Base-by-base conservation (phyloP, 73 alveolate species). In the Paramecium primaurelia region DNA sequence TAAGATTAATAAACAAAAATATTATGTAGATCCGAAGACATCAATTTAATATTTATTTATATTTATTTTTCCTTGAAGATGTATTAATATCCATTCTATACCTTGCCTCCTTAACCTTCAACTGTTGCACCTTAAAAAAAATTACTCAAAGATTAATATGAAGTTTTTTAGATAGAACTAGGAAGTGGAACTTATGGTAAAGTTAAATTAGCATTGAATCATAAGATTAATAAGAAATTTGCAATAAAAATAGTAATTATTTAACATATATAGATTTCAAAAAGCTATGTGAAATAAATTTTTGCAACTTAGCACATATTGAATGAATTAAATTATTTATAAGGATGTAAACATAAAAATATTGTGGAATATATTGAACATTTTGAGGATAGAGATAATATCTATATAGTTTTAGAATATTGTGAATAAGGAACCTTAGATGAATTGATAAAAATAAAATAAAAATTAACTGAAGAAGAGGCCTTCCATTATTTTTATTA, bases 381-480 rank as follows among this genome's bases (percentile, higher is more conserved):
- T 32, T 77, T 42, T 45, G 71, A 77, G 8, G 71, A 45, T 12
- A 42, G 59, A 11, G 71, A 77, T 0, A 42, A 77, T 30, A 42
- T 45, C 0, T 77, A 77, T 42, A 42, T 77, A 2, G 75, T 77
- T 4, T 36, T 77, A 59, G 90, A 77, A n/a, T 38, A 77, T 38
- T 42, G 68, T 80, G 71, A 18, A 44, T 20, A 20, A 18, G 71
- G 51, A 10, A 45, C 75, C 34, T 26, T 80, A 30, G 20, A 45
- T 22, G 12, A 16, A 18, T 80, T 32, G 6, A 28, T 80, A 6
- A 45, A 45, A 44, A 80, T 20, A 36, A 49, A 26, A 20, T 2
- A 51, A 87, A 58, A 30, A 77, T 86, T 94, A n/a, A 26, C 28
- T n/a, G 97, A 96, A 77, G 94, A 58, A 25, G 83, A 54, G 5